These are phyloP conservation scores for Reutealis trisperma DNA, from an alignment of 345 rosid genomes.

Conservation along the genomic window DNA sequence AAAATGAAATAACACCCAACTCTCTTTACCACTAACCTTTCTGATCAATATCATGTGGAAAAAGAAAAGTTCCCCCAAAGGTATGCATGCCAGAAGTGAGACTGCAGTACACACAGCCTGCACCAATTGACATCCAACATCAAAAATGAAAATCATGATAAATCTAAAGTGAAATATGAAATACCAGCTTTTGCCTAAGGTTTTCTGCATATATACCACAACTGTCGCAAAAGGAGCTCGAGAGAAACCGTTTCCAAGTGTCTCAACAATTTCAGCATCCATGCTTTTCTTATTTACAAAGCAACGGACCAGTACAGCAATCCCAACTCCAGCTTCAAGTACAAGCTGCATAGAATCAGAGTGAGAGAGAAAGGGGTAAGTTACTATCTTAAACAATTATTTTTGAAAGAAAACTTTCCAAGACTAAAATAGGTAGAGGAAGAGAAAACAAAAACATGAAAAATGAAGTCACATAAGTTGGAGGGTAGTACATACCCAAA, in stretches of 20 bases:
- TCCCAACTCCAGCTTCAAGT: slow-evolving; percentile 88
- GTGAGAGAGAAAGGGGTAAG: not conserved
- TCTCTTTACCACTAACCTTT: slow-evolving; percentile 57
- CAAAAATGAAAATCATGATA: slow-evolving; percentile 18
- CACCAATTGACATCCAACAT: slow-evolving; percentile 30
- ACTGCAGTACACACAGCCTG: slow-evolving; percentile 88
- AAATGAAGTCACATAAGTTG: not conserved
- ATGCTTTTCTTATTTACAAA: slow-evolving; percentile 78
- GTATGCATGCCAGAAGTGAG: slow-evolving; percentile 86
- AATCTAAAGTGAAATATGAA: slow-evolving; percentile 4
- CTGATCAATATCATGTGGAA: slow-evolving; percentile 91
- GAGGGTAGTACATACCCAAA: slow-evolving; percentile 69
- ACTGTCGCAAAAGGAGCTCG: slow-evolving; percentile 93
- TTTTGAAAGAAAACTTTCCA: not conserved
- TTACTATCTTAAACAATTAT: not conserved
- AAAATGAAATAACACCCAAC: slow-evolving; percentile 11
- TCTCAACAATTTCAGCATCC: slow-evolving; percentile 85
- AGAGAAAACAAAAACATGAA: not conserved
- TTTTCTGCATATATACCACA: slow-evolving; percentile 57
- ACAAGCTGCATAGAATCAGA: slow-evolving; percentile 51
- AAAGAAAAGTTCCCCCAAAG: slow-evolving; percentile 92
- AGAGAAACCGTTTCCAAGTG: slow-evolving; percentile 97
- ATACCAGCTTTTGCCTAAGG: slow-evolving; percentile 8
- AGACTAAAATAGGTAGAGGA: not conserved
- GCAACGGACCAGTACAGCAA: slow-evolving; percentile 85